A percentile compares a stretch with the other conserved stretches of the same genome.
Evolutionary conservation across 1,139 yeast genomes (phyloP).

Genomic region (Candida sojae): DNA sequence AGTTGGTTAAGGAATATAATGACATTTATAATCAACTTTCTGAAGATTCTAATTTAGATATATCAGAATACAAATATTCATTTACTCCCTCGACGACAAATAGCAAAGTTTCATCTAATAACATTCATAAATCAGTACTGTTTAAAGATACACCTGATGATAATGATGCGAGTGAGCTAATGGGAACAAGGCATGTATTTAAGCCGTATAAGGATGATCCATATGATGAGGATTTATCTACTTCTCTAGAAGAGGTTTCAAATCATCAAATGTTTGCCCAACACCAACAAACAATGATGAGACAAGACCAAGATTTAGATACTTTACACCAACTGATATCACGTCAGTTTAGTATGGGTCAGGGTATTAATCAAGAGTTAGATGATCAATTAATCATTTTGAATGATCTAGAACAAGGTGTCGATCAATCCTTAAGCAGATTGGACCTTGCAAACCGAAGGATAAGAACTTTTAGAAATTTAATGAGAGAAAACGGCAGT

Average conservation of each 20-base stretch:
- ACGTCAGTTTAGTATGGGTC: conserved; percentile 66
- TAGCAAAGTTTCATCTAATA: conserved; percentile 5
- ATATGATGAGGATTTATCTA: conserved; percentile 16
- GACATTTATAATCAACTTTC: conserved; percentile 21
- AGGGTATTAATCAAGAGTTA: conserved; percentile 64
- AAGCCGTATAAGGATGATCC: conserved; percentile 51
- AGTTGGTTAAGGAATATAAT: conserved; percentile 22
- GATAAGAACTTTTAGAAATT: conserved; percentile 54
- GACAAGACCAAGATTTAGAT: conserved; percentile 67
- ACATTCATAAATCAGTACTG: conserved; percentile 47
- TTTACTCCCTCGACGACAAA: conserved; percentile 10
- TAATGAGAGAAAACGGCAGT: conserved; percentile 69
- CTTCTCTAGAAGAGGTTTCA: conserved; percentile 6
- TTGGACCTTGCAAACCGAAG: conserved; percentile 57
- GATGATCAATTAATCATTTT: conserved; percentile 68
- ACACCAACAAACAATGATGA: conserved; percentile 64
- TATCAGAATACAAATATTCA: conserved; percentile 36
- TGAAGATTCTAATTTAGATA: conserved; percentile 32
- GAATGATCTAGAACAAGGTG: conserved; percentile 69
- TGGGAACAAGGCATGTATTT: conserved; percentile 22
- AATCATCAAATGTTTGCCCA: conserved; percentile 61
- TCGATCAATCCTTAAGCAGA: conserved; percentile 55
- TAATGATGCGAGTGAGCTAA: conserved; percentile 22
- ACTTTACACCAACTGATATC: conserved; percentile 59
- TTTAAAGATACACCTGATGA: conserved; percentile 46